Conservation (phyloP, 169 alveolate genomes). For the Eimeria acervulina region DNA sequence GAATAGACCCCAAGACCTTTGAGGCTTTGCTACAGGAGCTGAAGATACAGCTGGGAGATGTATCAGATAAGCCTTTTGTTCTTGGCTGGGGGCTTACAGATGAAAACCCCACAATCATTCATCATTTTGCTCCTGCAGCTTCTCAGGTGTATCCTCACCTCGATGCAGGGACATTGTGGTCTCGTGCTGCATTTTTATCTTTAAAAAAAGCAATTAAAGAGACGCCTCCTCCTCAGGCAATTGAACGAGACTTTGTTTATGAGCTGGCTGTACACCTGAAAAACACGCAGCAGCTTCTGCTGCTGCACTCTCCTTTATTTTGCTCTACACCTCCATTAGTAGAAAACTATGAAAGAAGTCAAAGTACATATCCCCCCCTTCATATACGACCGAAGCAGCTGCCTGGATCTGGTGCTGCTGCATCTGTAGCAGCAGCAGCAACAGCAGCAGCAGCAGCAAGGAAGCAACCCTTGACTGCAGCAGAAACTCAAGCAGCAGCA, state of each 20-base stretch:
- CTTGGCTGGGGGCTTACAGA: slow-evolving; percentile 43
- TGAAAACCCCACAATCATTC: background rate
- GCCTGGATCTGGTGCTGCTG: slow-evolving; percentile 6
- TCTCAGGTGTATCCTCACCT: slow-evolving; percentile 59
- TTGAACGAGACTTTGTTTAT: slow-evolving; percentile 57
- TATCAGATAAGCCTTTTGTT: background rate
- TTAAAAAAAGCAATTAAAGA: background rate
- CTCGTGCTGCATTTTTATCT: background rate
- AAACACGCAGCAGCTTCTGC: slow-evolving; percentile 6
- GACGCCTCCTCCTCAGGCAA: background rate
- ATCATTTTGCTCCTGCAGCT: slow-evolving; percentile 45
- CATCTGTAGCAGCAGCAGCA: background rate
- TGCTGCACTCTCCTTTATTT: slow-evolving; percentile 65
- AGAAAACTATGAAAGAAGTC: slow-evolving; percentile 35
- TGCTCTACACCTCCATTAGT: slow-evolving; percentile 46
- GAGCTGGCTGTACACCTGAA: slow-evolving; percentile 60
- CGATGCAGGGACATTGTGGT: slow-evolving; percentile 44
- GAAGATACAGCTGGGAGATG: background rate
- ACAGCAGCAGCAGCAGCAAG: slow-evolving; percentile 33
- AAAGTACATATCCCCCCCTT: slow-evolving; percentile 28
- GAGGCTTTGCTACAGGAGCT: slow-evolving; percentile 28
- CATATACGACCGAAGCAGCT: slow-evolving; percentile 4
- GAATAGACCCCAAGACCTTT: background rate
- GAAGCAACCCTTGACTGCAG: background rate
- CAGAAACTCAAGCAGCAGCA: slow-evolving; percentile 3